Conservation (phyloP, 371 early-diverging fungal genomes). For the Mortierella polycephala region DNA sequence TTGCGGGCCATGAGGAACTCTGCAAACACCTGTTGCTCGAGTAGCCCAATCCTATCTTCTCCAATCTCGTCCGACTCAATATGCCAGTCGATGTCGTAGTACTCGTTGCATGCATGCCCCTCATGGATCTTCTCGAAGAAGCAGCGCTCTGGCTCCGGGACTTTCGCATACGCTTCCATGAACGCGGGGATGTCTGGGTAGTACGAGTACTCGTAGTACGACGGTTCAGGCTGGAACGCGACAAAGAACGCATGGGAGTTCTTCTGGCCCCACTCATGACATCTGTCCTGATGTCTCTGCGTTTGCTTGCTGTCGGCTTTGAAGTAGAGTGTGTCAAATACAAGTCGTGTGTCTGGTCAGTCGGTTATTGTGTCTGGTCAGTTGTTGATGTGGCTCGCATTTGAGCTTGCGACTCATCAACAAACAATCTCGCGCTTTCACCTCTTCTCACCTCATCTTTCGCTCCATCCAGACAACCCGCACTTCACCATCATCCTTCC, state of each 20-base stretch:
- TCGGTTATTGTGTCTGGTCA: too few species aligned
- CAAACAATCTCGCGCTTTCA: too few species aligned
- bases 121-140: background rate
- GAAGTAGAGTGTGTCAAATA: too few species aligned
- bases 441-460: too few species aligned
- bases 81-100: slow-evolving; percentile 10
- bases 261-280: too few species aligned
- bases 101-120: slow-evolving; percentile 1
- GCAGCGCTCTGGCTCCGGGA: background rate
- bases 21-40: slow-evolving; percentile 8
- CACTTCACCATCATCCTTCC: too few species aligned
- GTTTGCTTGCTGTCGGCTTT: background rate
- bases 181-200: background rate
- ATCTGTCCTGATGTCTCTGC: background rate
- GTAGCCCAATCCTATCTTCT: background rate
- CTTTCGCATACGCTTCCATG: background rate
- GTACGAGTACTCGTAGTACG: slow-evolving; percentile 1
- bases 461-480: too few species aligned
- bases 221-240: background rate
- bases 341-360: too few species aligned
- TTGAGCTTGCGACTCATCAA: too few species aligned
- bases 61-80: background rate
- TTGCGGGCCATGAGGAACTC: background rate
- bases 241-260: background rate
- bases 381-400: too few species aligned